Base-by-base conservation (phyloP, 2,329 filamentous ascomycete genomes). In the Ceratocystis diversiconidia region DNA sequence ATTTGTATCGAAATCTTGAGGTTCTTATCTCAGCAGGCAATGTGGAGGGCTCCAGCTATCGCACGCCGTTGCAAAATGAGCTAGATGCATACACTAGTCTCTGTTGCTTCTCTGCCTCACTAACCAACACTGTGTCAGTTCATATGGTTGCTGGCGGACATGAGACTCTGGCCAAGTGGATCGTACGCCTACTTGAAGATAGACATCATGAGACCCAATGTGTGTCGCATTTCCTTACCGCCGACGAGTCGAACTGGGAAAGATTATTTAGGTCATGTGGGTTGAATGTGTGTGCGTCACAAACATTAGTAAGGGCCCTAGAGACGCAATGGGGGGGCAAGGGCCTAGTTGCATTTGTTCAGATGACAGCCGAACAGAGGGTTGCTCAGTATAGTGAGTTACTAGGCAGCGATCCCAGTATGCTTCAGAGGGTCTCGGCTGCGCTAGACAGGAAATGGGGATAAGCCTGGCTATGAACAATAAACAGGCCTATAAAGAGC, bases 1-100 rank as follows among this genome's bases (percentile, higher is more conserved):
- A 71, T 1, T 79, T 84, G 8, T 92, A 94, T 71, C 85, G 89
- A 59, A 59, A 59, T 25, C 28, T 59, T 5, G 15, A 59, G 1
- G 25, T 59, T 7, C 55, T 59, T 15, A 25, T 59, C 5, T 32
- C 30, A 8, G 28, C n/a, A 6, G 17, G n/a, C 12, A 28, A 12
- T 10, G 4, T 8, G 12, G 55, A 59, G 7, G n/a, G 55, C 55
- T 19, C 25, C 12, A 17, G 55, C 68, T 78, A 77, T 3, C 76
- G 95, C 0, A 17, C 17, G 32, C 55, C 32, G 17, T 17, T n/a
- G 1, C 60, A 72, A 0, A 75, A 77, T 0, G 80, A 84, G 60
- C 71, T 75, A 8, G 70, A 72, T 3, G 77, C 77, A 0, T 78
- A 84, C 52, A 73, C 75, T 1, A 78, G 80, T 10, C 80, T 87